Base-by-base conservation (phyloP, 371 early-diverging fungal species). In the Mucor racemosus region DNA sequence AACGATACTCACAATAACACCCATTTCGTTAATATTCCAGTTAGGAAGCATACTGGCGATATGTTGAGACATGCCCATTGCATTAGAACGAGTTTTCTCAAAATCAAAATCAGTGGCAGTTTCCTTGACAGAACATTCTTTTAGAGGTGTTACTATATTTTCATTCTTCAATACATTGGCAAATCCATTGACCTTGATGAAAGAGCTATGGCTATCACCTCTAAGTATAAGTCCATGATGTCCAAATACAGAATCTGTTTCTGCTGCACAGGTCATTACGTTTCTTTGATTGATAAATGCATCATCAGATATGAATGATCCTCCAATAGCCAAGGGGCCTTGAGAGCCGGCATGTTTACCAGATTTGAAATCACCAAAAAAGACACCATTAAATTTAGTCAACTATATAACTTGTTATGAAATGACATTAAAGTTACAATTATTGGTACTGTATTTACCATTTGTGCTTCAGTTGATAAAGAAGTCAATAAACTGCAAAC, bases 311-410 rank as follows among this genome's bases (percentile, higher is more conserved):
- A 7, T 62, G 11, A 68, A 48, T 0, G 62, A 62, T 40, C 68
- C 68, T 14, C 58, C 63, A 34, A 68, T 46, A 7, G 68, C 62
- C 5, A 68, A 48, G n/a, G 68, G 68, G 4, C 68, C 68, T 58
- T 56, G 41, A 8, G 62, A 54, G 3, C 46, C 48, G 9, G 31
- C 44, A 11, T 58, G 26, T 33, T 48, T 62, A 14, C 58, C 63
- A 11, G 68, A 38, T 34, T 26, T 48, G 58, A 62, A 68, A 19
- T 68, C 68, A 10, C 58, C 46, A 53, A 68, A 68, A 19, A 68
- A 57, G 26, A 68, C 48, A 34, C 57, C 68, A 39, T 63, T 63
- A 17, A 68, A 68, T 21, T 41, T 40, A 2, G 63, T 40, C 14
- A 68, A 9, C 68, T 68, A 62, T 7, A 36, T 0, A 19, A 6